Base-by-base conservation (phyloP, 2,329 filamentous ascomycete species). In the Myriosclerotinia scirpicola region DNA sequence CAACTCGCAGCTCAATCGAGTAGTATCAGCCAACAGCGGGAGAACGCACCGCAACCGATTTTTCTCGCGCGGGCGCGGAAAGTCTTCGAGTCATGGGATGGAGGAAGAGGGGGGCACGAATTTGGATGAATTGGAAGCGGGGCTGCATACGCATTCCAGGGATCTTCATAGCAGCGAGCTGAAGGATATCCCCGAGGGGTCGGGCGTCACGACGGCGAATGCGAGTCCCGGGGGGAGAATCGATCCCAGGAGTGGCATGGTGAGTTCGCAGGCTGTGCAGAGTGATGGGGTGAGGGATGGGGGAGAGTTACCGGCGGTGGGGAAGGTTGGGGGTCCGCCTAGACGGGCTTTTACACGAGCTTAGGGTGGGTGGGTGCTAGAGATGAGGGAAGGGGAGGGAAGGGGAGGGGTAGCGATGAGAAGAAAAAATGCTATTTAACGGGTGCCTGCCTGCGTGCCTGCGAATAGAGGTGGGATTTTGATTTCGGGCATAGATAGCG, bases 1-100 rank as follows among this genome's bases (percentile, higher is more conserved):
- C 12, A 71, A 69, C 20, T 40, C 42, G 42, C 40, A 68, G 22
- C 44, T 75, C 70, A 67, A 80, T 71, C 70, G 73, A 74, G 40
- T 74, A 70, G 26, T 77, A 67, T 65, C 75, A 22, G 68, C 54
- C 34, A 72, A 77, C 52, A 78, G 77, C 17, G n/a, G 54, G 2
- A 78, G 80, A 6, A 78, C 79, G 7, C 84, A 86, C 67, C 82
- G 84, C 8, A 88, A 87, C 69, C 82, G 87, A 3, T 89, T 90
- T 78, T 86, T 62, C 76, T 78, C 81, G 46, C 82, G 85, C n/a
- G 72, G 75, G 2, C 72, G 74, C 42, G 76, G 76, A 64, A 77
- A 69, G 64, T 60, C 72, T 1, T 30, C 53, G 0, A 70, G 73
- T 36, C 65, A 20, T 8, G 63, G 26, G 0, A 9, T 48, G 2